Evolutionary conservation across 1,139 yeast species (phyloP).

Genomic region (Hansenula sp.): DNA sequence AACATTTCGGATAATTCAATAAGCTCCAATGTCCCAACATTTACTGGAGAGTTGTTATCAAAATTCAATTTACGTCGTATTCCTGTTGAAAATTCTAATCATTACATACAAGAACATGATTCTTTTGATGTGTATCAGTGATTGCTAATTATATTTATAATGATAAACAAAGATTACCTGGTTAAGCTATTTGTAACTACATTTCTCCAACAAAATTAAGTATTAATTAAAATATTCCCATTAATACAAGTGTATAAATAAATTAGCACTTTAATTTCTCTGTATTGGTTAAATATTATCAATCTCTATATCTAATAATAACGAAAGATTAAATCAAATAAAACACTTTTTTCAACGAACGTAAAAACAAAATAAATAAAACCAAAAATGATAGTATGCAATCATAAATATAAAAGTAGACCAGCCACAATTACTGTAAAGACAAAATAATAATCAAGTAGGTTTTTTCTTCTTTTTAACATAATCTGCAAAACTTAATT

Average conservation of each 20-base stretch:
- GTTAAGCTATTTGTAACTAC: too few species aligned
- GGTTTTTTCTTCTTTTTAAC: slow-evolving; percentile 62
- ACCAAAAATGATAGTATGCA: not conserved
- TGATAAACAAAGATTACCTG: too few species aligned
- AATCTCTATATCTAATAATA: too few species aligned
- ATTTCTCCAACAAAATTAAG: too few species aligned
- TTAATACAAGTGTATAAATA: too few species aligned
- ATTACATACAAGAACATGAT: slow-evolving; percentile 3
- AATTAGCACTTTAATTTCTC: too few species aligned
- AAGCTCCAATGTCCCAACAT: slow-evolving; percentile 1
- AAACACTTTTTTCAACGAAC: too few species aligned
- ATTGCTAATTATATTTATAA: too few species aligned
- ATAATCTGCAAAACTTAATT: slow-evolving; percentile 80
- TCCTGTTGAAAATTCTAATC: not conserved
- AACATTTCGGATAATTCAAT: not conserved
- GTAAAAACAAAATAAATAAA: not conserved
- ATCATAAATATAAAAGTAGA: not conserved
- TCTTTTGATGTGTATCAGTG: slow-evolving; percentile 4
- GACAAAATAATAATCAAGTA: not conserved
- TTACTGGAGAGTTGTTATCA: slow-evolving; percentile 12
- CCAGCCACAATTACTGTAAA: too few species aligned
- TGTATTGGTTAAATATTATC: too few species aligned
- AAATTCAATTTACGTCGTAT: slow-evolving; percentile 12
- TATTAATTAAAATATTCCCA: too few species aligned
- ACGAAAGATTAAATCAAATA: too few species aligned